phyloP scores from a whole-genome alignment of 768 basidiomycete species.

The Collybiopsis luxurians region DNA sequence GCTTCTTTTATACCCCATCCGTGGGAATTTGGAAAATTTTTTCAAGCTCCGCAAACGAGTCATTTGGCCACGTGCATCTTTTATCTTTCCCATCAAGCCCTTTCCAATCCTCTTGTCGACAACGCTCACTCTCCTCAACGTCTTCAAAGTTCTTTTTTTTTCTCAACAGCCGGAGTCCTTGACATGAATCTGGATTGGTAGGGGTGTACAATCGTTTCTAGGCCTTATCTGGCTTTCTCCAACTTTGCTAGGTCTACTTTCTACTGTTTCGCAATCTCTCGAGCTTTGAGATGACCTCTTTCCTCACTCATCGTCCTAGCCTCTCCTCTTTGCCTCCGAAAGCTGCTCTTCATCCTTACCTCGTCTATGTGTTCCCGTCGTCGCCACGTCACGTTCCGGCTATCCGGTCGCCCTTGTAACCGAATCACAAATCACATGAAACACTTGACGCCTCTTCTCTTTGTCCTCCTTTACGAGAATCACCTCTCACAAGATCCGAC shows the following conservation, averaged over 20 bases:
- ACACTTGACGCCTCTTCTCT: not conserved
- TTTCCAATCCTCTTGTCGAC: not conserved
- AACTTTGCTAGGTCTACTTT: not conserved
- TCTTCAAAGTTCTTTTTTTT: not conserved
- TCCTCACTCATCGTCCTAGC: too few species aligned
- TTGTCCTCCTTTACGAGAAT: not conserved
- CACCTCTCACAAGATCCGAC: not conserved
- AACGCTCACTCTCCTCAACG: too few species aligned
- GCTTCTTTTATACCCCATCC: not conserved
- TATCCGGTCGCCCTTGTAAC: too few species aligned
- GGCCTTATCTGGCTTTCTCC: not conserved
- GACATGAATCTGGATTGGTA: too few species aligned
- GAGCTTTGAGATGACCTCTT: too few species aligned
- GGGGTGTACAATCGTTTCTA: too few species aligned
- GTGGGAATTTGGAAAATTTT: not conserved
- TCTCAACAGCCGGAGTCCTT: not conserved
- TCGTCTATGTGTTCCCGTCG: too few species aligned
- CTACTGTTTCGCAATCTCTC: not conserved
- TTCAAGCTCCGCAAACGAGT: slow-evolving; percentile 1
- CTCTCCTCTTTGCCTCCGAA: too few species aligned
- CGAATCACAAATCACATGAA: too few species aligned
- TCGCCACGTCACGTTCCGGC: too few species aligned
- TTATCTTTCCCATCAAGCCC: slow-evolving; percentile 1
- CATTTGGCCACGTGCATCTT: not conserved
- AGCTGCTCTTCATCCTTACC: too few species aligned